phyloP scores from a whole-genome alignment of 2,329 filamentous ascomycete genomes.

The Colletotrichum tamarilloi region DNA sequence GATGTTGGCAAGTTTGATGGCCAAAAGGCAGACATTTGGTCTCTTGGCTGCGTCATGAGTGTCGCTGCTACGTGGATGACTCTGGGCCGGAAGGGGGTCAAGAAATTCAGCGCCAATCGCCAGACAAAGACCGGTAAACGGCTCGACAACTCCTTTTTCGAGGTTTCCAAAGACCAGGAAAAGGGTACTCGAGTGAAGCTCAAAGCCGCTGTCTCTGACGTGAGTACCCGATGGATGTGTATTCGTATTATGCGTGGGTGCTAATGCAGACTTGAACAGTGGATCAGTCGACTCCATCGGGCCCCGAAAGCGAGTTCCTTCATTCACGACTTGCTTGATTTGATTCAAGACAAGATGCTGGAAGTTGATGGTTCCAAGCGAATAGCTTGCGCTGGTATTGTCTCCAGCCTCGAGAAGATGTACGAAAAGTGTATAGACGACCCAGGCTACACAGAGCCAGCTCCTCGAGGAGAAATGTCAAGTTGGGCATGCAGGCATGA shows the following conservation, averaged over 20 bases:
- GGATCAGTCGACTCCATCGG: conserved; percentile 1
- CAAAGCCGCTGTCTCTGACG: background rate
- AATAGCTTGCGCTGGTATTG: background rate
- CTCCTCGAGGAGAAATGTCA: background rate
- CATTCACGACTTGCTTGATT: background rate
- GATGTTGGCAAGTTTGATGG: background rate
- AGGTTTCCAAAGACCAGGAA: background rate
- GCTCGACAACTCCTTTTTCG: conserved; percentile 5
- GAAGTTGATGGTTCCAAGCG: background rate
- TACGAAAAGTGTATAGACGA: background rate
- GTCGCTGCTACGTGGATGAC: conserved; percentile 13
- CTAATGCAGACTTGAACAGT: background rate
- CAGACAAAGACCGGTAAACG: background rate
- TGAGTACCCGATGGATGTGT: background rate
- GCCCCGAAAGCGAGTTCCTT: background rate
- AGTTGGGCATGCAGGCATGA: background rate
- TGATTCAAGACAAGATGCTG: background rate
- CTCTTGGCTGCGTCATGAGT: conserved; percentile 20
- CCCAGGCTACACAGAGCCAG: background rate
- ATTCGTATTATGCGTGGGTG: background rate
- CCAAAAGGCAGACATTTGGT: conserved; percentile 11
- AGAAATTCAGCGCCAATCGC: background rate
- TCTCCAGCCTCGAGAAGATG: background rate
- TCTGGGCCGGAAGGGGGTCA: background rate
- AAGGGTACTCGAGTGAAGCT: background rate